Percentiles rank a stretch among this genome's conserved stretches.
Evolutionary conservation across 441 rosid species (phyloP).

Genomic region (Gossypium schwendimanii): DNA sequence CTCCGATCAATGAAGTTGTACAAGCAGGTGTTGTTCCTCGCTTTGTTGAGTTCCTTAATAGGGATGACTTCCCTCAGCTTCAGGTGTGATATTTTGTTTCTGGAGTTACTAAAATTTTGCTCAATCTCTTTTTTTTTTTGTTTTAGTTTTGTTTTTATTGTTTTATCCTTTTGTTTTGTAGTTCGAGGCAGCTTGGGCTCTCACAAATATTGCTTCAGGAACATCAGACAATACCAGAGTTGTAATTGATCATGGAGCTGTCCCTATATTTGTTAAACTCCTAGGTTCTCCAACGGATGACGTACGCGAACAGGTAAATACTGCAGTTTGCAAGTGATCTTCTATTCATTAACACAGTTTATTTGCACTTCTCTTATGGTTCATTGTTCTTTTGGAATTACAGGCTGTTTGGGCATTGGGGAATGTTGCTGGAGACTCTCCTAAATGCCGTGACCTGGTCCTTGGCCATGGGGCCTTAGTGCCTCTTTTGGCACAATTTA

Average conservation of each 20-base stretch:
- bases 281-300: constrained; percentile 33
- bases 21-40: constrained; percentile 55
- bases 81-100: constrained; percentile 28
- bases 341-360: neutral
- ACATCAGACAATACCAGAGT: constrained; percentile 59
- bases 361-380: neutral
- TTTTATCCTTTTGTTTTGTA: constrained; percentile 5
- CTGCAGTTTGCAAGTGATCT: neutral
- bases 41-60: constrained; percentile 42
- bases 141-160: neutral
- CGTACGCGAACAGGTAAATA: constrained; percentile 48
- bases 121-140: neutral
- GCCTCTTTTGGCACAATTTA: constrained; percentile 43
- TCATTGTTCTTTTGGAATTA: constrained; percentile 6
- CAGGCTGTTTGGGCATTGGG: constrained; percentile 61
- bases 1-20: constrained; percentile 47
- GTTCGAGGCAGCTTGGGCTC: constrained; percentile 72
- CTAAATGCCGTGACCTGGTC: constrained; percentile 47
- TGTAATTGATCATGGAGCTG: constrained; percentile 55
- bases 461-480: constrained; percentile 33
- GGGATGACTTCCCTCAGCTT: constrained; percentile 39
- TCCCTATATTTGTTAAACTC: constrained; percentile 45
- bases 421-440: constrained; percentile 56
- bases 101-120: neutral
- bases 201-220: constrained; percentile 57